Evolutionary conservation across 2,329 filamentous ascomycete genomes (phyloP), one percentile per base, ranked within the genome.

Genomic region (Biscogniauxia mediterranea): DNA sequence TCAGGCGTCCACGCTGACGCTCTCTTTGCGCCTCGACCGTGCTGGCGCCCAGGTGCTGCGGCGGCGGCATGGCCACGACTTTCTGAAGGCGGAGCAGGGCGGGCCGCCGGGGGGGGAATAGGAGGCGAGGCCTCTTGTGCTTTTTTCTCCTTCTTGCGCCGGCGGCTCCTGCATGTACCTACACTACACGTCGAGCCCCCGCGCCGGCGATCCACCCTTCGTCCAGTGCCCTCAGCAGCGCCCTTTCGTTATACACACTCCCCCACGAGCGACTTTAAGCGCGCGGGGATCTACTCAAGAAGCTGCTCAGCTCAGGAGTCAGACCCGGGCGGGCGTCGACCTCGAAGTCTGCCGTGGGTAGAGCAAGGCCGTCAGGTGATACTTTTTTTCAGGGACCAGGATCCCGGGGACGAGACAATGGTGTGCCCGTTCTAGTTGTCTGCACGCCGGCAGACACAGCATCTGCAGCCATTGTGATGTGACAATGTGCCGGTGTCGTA

Each of bases 161-260:
- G 89, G 87, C 5, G 91, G 91, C 71, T 95, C 91, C 3, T 83
- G 82, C 0, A 89, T 92, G 73, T 91, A n/a, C n/a, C n/a, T n/a
- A n/a, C n/a, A n/a, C n/a, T n/a, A 94, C 55, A 94, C 91, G 68
- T 95, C 91, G 20, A 94, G 81, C 2, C 89, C 89, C 91, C 0
- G 91, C 91, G 3, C 90, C 91, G 0, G 89, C 88, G 55, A 95
- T 89, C 70, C 84, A 87, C 0, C 88, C 89, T 23, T 83, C 81
- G 56, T 93, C 84, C 0, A 95, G 76, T 0, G 90, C 91, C 57
- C 83, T 83, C 0, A 93, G 78, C 3, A 95, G 79, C 0, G 90
- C 90, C 1, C 81, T 81, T 72, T 95, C 91, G 61, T 94, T 91
- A 65, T 93, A 89, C 57, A 93, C 91, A 0, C n/a, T n/a, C 91